Evolutionary conservation across 495 filamentous ascomycete genomes (phyloP), one percentile per base, ranked within the genome.

Genomic region (Hamigera avellanea): DNA sequence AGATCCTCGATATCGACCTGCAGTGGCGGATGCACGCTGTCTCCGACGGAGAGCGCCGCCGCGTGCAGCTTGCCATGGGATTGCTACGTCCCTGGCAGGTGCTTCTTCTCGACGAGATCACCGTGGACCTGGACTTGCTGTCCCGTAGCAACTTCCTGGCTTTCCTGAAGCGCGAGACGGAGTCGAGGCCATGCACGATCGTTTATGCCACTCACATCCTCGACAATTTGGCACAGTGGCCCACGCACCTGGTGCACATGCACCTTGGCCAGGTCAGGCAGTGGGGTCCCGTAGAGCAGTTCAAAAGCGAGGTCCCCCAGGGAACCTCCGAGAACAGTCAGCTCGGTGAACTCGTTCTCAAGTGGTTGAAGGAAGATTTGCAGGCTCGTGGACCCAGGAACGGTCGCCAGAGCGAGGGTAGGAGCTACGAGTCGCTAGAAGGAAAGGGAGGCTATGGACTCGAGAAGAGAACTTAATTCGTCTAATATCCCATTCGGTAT

Each of bases 161-260:
- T 2, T 99, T 86, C 54, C 52, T 99, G 50, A 83, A 85, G 53
- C 67, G 68, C 14, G 91, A 99, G 71, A 95, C 91, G 0, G 81
- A 87, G 63, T 61, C 49, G 6, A 62, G 93, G 32, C 59, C 73
- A 8, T 94, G 86, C 53, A 95, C 91, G 2, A 82, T 99, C 45
- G 88, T 96, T 17, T 99, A 99, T 59, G 91, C 91, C 16, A 96
- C 91, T 14, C 91, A 99, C 55, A 95, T 99, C 36, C 56, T 99
- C 47, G 91, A 99, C 52, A 93, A 93, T 44, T 56, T 95, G 17
- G 84, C 83, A 0, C 74, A 74, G 23, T 99, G 91, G 91, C 91
- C 91, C 33, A 93, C 81, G 0, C 88, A 99, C 62, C 58, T 99
- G 33, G 87, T 94, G 34, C 88, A 95, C 47, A 94, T 96, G 87